Base-by-base conservation (phyloP, 352 stramenopile genomes). In the Globisporangium splendens region DNA sequence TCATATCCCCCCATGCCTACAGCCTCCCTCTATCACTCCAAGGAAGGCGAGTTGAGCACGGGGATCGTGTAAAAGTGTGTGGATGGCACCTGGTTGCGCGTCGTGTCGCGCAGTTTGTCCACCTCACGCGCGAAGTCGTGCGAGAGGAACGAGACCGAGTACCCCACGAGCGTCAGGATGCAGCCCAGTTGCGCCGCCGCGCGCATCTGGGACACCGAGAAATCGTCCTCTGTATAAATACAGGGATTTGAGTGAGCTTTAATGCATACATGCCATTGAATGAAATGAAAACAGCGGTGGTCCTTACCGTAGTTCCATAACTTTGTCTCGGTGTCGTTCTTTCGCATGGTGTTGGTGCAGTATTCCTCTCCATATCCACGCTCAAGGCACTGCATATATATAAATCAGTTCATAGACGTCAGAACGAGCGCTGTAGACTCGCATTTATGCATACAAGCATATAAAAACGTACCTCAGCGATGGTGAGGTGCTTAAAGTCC, bases 91-190 rank as follows among this genome's bases (percentile, higher is more conserved):
- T 54, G 43, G 18, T 39, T 15, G 28, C 54, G 54, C 41, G 31
- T 12, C 24, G 24, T 31, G 17, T 54, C 33, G 31, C 51, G 39
- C 43, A 20, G 43, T 15, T n/a, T 35, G 22, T 61, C 46, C 21
- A 61, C 55, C 17, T 54, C 46, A 15, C 55, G 46, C 41, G 39
- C 66, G 43, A 81, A 85, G 59, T 85, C 70, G 50, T 88, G 80
- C 18, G 73, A 83, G 56, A 84, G 62, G 55, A 90, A 90, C 2
- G 80, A 88, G 35, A 81, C 66, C 24, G 78, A 83, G 61, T 88
- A 90, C 24, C 80, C 80, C 18, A 90, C 74, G 35, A 90, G 77
- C 48, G 70, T 90, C 60, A 91, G 63, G 50, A 91, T 89, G 56
- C 76, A 89, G 33, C 58, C 69, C 44, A 91, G 72, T 53, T 91